These are phyloP conservation scores for Globisporangium irregulare DNA, from an alignment of 352 stramenopile species.

Conservation along the genomic window DNA sequence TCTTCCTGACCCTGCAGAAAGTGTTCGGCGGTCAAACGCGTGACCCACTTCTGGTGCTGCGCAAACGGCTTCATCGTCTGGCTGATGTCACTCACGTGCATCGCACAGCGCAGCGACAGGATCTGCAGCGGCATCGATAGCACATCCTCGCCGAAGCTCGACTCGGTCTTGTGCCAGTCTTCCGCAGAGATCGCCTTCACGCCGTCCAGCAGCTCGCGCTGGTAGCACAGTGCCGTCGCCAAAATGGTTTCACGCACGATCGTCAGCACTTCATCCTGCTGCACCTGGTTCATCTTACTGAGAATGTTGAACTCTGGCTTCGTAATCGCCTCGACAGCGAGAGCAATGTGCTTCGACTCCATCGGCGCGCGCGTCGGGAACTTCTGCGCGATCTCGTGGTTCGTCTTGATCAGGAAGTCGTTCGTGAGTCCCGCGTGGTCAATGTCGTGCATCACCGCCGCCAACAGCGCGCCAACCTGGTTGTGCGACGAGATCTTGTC, in stretches of 20 bases:
- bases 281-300: constrained; percentile 39
- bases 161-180: constrained; percentile 41
- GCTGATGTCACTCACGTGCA: constrained; percentile 82
- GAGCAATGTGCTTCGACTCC: constrained; percentile 72
- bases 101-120: constrained; percentile 52
- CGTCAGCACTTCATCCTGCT: constrained; percentile 52
- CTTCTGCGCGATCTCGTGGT: constrained; percentile 59
- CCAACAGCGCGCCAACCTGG: constrained; percentile 68
- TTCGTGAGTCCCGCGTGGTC: constrained; percentile 78
- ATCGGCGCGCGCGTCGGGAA: constrained; percentile 62
- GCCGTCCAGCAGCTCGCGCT: constrained; percentile 66
- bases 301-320: constrained; percentile 52
- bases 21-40: constrained; percentile 65
- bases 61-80: constrained; percentile 82
- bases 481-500: constrained; percentile 59
- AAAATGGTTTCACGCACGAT: constrained; percentile 68
- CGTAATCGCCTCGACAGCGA: constrained; percentile 53
- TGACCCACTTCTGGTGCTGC: constrained; percentile 76
- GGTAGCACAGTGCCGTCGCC: constrained; percentile 76
- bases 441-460: constrained; percentile 79
- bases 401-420: constrained; percentile 74
- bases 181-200: constrained; percentile 34
- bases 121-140: constrained; percentile 51
- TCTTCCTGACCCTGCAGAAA: constrained; percentile 73
- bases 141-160: constrained; percentile 17